phyloP scores from a whole-genome alignment of 495 filamentous ascomycete species.

The Aspergillus panamensis region DNA sequence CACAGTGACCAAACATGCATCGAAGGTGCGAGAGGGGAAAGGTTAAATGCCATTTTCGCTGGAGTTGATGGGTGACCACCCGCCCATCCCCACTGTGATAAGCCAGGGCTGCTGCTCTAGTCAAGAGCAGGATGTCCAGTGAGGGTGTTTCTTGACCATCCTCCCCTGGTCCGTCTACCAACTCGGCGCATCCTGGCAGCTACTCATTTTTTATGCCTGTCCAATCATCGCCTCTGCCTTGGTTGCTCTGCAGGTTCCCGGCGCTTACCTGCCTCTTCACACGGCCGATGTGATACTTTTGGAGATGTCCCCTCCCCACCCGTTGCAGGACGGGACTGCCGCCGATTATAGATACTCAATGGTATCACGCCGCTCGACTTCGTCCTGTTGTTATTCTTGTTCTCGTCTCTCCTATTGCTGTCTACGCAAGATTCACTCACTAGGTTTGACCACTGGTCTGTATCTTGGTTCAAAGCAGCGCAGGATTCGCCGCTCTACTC shows the following conservation, averaged over 20 bases:
- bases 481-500: constrained; percentile 30
- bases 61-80: constrained; percentile 15
- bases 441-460: constrained; percentile 28
- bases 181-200: constrained; percentile 17
- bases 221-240: constrained; percentile 31
- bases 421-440: constrained; percentile 13
- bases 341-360: constrained; percentile 38
- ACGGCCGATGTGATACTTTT: constrained; percentile 12
- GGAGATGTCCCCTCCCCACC: constrained; percentile 6
- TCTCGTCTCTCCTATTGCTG: constrained; percentile 12
- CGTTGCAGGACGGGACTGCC: constrained; percentile 3
- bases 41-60: constrained; percentile 7
- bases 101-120: constrained; percentile 33
- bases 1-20: constrained; percentile 37
- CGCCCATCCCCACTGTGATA: constrained; percentile 34
- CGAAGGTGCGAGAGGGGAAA: constrained; percentile 18
- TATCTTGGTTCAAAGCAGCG: constrained; percentile 21
- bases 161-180: constrained; percentile 10
- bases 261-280: constrained; percentile 32
- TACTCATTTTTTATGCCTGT: constrained; percentile 8
- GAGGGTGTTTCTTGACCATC: constrained; percentile 14
- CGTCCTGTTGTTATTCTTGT: constrained; percentile 11
- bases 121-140: constrained; percentile 25
- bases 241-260: constrained; percentile 23
- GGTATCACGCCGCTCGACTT: constrained; percentile 20